Evolutionary conservation across 345 rosid genomes (phyloP).

Genomic region (Eucalyptus marginata): DNA sequence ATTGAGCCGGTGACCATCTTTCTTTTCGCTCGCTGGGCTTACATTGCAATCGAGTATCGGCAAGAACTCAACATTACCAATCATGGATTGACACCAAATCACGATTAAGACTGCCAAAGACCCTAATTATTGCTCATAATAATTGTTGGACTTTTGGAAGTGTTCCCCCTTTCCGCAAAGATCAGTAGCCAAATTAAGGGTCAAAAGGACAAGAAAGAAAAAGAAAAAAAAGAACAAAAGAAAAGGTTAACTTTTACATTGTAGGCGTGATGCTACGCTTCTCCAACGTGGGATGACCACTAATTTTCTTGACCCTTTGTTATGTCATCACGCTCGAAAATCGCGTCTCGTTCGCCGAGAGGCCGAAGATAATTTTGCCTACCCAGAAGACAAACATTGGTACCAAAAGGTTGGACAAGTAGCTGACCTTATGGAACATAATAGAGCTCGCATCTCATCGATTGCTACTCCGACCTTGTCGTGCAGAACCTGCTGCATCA

Average conservation of each 20-base stretch:
- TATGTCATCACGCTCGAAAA: not conserved
- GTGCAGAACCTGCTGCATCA: not conserved
- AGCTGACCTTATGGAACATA: not conserved
- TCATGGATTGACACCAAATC: not conserved
- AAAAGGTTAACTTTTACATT: not conserved
- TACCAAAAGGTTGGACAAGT: not conserved
- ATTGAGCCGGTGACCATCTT: not conserved
- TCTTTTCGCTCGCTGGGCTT: not conserved
- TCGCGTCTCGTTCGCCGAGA: not conserved
- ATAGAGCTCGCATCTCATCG: not conserved
- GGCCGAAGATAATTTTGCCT: not conserved
- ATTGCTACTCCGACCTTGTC: not conserved
- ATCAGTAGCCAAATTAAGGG: not conserved
- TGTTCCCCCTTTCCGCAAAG: not conserved
- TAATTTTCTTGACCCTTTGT: not conserved
- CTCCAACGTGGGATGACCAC: not conserved
- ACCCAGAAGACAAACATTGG: not conserved
- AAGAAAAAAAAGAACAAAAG: too few relatives aligned
- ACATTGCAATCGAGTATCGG: not conserved
- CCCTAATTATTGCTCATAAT: not conserved
- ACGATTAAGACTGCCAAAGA: not conserved
- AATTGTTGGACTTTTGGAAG: not conserved
- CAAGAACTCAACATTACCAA: not conserved
- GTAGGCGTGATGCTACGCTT: not conserved
- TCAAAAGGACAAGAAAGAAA: not conserved